phyloP scores from a whole-genome alignment of 2,329 filamentous ascomycete genomes.

The Rugonectria rugulosa region DNA sequence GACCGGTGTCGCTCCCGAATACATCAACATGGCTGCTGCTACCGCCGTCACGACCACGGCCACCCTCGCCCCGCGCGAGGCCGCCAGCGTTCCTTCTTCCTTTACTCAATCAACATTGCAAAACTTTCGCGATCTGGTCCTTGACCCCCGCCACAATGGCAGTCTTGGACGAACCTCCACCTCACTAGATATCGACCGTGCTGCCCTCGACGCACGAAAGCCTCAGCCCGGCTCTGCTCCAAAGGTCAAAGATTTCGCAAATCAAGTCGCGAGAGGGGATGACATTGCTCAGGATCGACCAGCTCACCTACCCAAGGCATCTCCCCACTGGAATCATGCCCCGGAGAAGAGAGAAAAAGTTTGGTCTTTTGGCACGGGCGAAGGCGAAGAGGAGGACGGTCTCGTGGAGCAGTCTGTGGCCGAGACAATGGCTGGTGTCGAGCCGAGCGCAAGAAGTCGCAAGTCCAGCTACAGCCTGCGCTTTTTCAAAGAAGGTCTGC shows the following conservation, averaged over 20 bases:
- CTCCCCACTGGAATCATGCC: conserved; percentile 54
- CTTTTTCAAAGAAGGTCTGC: conserved; percentile 72
- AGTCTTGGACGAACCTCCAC: conserved; percentile 41
- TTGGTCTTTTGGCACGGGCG: conserved; percentile 68
- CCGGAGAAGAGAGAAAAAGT: conserved; percentile 69
- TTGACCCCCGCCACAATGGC: conserved; percentile 45
- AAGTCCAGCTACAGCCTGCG: conserved; percentile 73
- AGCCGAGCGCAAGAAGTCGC: conserved; percentile 69
- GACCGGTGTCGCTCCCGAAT: conserved; percentile 45
- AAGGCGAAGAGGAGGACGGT: conserved; percentile 59
- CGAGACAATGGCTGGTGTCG: conserved; percentile 67
- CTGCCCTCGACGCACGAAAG: conserved; percentile 31
- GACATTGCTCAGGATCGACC: conserved; percentile 30
- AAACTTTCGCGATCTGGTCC: conserved; percentile 47
- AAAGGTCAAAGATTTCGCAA: conserved; percentile 21
- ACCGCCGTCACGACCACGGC: conserved; percentile 43
- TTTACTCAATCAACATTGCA: conserved; percentile 43
- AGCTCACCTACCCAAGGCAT: conserved; percentile 44
- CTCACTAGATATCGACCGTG: conserved; percentile 46
- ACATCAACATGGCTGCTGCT: conserved; percentile 44
- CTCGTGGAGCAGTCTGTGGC: conserved; percentile 71
- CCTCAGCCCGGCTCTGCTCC: conserved; percentile 36
- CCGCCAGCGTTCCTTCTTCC: conserved; percentile 42
- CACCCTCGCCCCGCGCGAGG: conserved; percentile 39
- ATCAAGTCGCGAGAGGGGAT: conserved; percentile 26